These are phyloP conservation scores for Globisporangium splendens DNA, from an alignment of 352 stramenopile genomes.

Conservation along the genomic window DNA sequence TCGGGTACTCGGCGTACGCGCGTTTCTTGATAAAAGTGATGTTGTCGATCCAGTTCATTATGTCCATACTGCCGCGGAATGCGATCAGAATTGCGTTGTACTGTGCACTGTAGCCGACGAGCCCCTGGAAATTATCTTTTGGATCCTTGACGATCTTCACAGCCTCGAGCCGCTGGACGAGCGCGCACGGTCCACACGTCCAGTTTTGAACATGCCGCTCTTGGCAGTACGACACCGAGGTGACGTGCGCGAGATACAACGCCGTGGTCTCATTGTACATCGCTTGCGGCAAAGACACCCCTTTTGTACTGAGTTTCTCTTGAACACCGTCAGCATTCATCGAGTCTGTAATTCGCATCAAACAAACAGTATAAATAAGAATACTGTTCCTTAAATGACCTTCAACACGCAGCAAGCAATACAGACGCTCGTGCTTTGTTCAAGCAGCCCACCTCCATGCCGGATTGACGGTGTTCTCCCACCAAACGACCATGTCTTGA, in stretches of 20 bases:
- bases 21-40: constrained; percentile 77
- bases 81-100: constrained; percentile 62
- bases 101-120: constrained; percentile 63
- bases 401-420: no score
- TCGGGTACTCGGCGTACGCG: constrained; percentile 55
- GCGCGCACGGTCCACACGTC: constrained; percentile 65
- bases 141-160: constrained; percentile 62
- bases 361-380: no score
- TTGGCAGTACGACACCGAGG: constrained; percentile 75
- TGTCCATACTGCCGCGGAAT: constrained; percentile 81
- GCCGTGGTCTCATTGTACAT: constrained; percentile 66
- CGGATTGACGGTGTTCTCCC: no score
- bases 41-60: constrained; percentile 85
- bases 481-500: no score
- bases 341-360: background rate
- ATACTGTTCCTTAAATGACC: no score
- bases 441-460: no score
- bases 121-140: constrained; percentile 74
- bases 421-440: no score
- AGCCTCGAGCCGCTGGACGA: constrained; percentile 46
- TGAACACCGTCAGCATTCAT: background rate
- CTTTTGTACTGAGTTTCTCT: background rate
- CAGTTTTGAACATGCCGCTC: constrained; percentile 61
- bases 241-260: constrained; percentile 73
- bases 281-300: no score